Base-by-base conservation (phyloP, 176 grass and related monocot genomes). In the Pharus latifolius region DNA sequence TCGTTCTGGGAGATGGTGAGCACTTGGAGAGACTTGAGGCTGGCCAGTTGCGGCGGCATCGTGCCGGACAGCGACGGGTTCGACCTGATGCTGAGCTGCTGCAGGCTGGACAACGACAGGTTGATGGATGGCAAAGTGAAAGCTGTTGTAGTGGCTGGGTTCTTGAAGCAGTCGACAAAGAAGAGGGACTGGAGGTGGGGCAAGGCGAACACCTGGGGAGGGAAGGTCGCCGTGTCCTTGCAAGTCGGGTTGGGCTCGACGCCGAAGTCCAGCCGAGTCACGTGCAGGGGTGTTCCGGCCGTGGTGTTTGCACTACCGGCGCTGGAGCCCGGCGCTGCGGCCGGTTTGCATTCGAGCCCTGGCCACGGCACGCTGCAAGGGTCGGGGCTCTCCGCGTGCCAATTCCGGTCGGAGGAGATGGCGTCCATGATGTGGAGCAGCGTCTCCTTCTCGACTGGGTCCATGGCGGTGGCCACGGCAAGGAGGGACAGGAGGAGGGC, bases 191-290 rank as follows among this genome's bases (percentile, higher is more conserved):
- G 78, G 56, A 99, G 84, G 59, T n/a, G 72, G 0, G 95, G 87
- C 54, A 99, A 59, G 2, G 64, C 10, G 67, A 99, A 85, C 66
- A 74, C 77, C 48, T 78, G 55, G 23, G 84, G 55, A 0, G 95
- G 90, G 72, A 99, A 99, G 13, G 67, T 44, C 51, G 90, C 87
- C 22, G 71, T 32, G 23, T 70, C 59, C 74, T 76, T 90, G 84
- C 95, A 99, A 49, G 69, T 83, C 7, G 90, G 90, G 76, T 99
- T 99, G 45, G 87, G 87, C 52, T 82, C 65, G 29, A 75, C 74
- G 26, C 95, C 95, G 35, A 99, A 99, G 79, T 93, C 95, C 43
- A 99, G 82, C 68, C 95, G 72, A n/a, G 90, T 98, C 49, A 98
- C 90, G 66, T 91, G 87, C 58, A 93, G 28, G 20, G 52, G 65